Evolutionary conservation across 352 stramenopile species (phyloP).

Genomic region (Elongisporangium undulatum): DNA sequence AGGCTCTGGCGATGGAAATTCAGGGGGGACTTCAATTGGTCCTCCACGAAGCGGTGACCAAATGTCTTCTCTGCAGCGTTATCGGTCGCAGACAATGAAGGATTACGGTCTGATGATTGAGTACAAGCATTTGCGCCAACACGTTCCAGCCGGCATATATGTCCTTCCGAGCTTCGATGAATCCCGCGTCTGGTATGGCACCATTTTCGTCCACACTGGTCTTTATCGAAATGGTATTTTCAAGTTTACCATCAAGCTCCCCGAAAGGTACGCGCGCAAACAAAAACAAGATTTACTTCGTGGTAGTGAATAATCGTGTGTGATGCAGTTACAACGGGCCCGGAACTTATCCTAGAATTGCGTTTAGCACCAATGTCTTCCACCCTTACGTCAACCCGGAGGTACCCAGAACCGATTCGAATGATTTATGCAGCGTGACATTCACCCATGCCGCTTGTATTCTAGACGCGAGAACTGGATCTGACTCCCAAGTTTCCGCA

Average conservation of each 20-base stretch:
- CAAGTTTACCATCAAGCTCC: conserved; percentile 92
- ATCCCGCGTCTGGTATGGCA: conserved; percentile 91
- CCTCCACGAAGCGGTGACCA: conserved; percentile 20
- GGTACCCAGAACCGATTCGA: conserved; percentile 11
- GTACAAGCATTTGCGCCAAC: conserved; percentile 95
- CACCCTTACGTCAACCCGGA: conserved; percentile 91
- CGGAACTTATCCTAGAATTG: conserved; percentile 90
- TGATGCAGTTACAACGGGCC: conserved; percentile 90
- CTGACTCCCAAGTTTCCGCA: conserved; percentile 88
- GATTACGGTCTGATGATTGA: conserved; percentile 97
- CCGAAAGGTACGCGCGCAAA: conserved; percentile 37
- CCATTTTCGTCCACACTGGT: conserved; percentile 95
- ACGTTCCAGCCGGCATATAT: conserved; percentile 94
- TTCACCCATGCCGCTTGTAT: not conserved
- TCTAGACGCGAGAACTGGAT: conserved; percentile 87
- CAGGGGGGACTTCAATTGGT: not conserved
- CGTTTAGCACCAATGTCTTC: conserved; percentile 92
- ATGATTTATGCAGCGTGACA: not conserved
- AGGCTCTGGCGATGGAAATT: not conserved
- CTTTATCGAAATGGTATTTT: conserved; percentile 96
- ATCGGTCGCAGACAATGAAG: conserved; percentile 85
- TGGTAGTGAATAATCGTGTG: conserved; percentile 2
- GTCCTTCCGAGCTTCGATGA: conserved; percentile 92
- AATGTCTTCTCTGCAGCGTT: conserved; percentile 82
- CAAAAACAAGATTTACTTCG: not conserved